Conservation (phyloP, 331 rosid genomes). For the Phaseolus coccineus region DNA sequence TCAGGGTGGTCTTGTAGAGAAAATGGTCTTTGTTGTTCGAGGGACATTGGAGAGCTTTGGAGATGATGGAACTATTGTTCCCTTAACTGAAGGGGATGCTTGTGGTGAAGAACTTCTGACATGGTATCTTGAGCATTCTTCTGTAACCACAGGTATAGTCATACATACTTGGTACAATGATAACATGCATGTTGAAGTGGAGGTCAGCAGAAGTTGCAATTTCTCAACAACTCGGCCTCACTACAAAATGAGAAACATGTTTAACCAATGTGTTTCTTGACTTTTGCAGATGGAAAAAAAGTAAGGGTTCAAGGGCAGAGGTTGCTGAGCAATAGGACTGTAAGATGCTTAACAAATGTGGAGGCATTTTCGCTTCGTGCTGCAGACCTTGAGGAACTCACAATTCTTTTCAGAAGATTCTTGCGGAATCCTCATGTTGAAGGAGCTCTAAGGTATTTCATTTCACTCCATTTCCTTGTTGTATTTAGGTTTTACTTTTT, state of each 20-base stretch:
- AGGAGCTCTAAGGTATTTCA: conserved; percentile 76
- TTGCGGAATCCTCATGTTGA: conserved; percentile 71
- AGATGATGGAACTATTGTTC: conserved; percentile 60
- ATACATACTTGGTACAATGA: conserved; percentile 30
- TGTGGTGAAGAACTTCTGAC: conserved; percentile 92
- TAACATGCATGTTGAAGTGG: neutral
- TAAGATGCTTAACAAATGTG: conserved; percentile 69
- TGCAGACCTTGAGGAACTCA: conserved; percentile 80
- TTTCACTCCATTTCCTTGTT: neutral
- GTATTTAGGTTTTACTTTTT: neutral
- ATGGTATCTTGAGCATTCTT: conserved; percentile 88
- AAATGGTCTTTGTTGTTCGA: conserved; percentile 87
- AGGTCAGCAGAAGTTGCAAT: conserved; percentile 9
- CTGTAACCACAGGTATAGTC: conserved; percentile 71
- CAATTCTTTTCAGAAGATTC: conserved; percentile 71
- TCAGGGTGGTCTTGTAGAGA: conserved; percentile 73
- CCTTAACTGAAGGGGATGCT: conserved; percentile 78
- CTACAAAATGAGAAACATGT: conserved; percentile 2
- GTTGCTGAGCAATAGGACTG: conserved; percentile 65
- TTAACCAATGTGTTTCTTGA: conserved; percentile 1
- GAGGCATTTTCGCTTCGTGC: conserved; percentile 81
- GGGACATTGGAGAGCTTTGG: conserved; percentile 83
- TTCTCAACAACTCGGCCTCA: conserved; percentile 6
- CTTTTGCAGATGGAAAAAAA: conserved; percentile 67
- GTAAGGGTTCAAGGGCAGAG: conserved; percentile 61